Percentiles rank a stretch among this genome's conserved stretches.
Conservation (phyloP, 2,329 filamentous ascomycete genomes). For the Venturia nashicola region DNA sequence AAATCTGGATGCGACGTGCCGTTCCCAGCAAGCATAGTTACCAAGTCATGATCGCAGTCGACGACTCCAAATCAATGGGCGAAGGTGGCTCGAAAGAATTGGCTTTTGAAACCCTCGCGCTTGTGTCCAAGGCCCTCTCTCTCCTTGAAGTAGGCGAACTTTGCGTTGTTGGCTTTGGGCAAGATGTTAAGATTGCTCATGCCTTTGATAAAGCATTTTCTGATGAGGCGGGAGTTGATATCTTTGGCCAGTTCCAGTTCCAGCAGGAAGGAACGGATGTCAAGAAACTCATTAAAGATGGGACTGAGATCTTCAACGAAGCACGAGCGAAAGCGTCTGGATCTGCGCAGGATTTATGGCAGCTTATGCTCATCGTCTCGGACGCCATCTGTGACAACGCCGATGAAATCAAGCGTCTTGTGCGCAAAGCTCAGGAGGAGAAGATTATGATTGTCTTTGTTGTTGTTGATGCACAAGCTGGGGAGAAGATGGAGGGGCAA, state of each 20-base stretch:
- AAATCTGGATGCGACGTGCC: slow-evolving; percentile 96
- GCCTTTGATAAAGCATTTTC: slow-evolving; percentile 73
- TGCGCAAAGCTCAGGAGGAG: slow-evolving; percentile 82
- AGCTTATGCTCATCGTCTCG: slow-evolving; percentile 82
- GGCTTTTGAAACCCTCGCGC: slow-evolving; percentile 86
- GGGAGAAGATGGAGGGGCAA: slow-evolving; percentile 16
- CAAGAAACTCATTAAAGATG: slow-evolving; percentile 60
- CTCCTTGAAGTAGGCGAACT: slow-evolving; percentile 94
- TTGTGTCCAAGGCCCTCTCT: slow-evolving; percentile 73
- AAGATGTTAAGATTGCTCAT: slow-evolving; percentile 72
- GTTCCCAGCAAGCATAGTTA: slow-evolving; percentile 90
- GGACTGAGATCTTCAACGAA: slow-evolving; percentile 68
- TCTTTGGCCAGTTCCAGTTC: slow-evolving; percentile 78
- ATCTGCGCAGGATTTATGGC: slow-evolving; percentile 68
- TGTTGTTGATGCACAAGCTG: slow-evolving; percentile 60
- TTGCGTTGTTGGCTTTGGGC: slow-evolving; percentile 82
- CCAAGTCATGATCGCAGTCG: slow-evolving; percentile 93
- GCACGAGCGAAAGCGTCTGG: slow-evolving; percentile 46
- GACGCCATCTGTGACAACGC: slow-evolving; percentile 91
- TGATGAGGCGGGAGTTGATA: slow-evolving; percentile 66
- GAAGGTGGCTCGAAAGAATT: slow-evolving; percentile 65
- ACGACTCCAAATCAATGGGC: slow-evolving; percentile 91
- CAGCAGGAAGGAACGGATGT: slow-evolving; percentile 80
- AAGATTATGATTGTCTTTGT: slow-evolving; percentile 98
- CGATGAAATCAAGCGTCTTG: slow-evolving; percentile 65